Evolutionary conservation across 2,329 filamentous ascomycete genomes (phyloP).

Genomic region (Nigrospora osmanthi): DNA sequence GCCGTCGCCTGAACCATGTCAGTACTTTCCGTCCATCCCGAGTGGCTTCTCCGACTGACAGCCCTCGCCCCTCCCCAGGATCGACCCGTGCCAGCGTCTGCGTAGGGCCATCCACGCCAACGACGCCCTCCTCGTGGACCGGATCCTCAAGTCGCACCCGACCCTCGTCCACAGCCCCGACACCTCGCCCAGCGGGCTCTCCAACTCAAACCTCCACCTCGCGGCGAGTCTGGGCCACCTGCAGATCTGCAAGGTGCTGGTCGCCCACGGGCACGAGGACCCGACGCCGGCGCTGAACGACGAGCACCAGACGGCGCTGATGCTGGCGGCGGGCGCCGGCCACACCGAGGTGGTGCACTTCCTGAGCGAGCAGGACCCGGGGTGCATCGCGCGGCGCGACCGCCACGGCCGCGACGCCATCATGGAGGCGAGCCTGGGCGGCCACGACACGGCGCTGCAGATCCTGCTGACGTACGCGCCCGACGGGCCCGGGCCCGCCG

Average conservation of each 20-base stretch:
- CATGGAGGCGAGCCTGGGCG: slow-evolving; percentile 54
- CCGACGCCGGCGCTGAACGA: slow-evolving; percentile 70
- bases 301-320: slow-evolving; percentile 71
- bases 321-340: slow-evolving; percentile 64
- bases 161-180: slow-evolving; percentile 72
- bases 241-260: slow-evolving; percentile 60
- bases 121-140: slow-evolving; percentile 62
- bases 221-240: slow-evolving; percentile 66
- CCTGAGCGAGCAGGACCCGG: slow-evolving; percentile 56
- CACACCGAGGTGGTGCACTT: slow-evolving; percentile 69
- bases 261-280: slow-evolving; percentile 69
- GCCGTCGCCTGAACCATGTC: too few species aligned
- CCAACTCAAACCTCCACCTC: slow-evolving; percentile 79
- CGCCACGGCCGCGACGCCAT: slow-evolving; percentile 63
- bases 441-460: slow-evolving; percentile 58
- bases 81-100: slow-evolving; percentile 68
- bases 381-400: slow-evolving; percentile 58
- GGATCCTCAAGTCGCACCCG: slow-evolving; percentile 69
- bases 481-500: slow-evolving; percentile 41
- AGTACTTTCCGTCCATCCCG: too few species aligned
- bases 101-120: slow-evolving; percentile 75
- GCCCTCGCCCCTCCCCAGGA: slow-evolving; percentile 38
- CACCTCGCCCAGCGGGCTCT: slow-evolving; percentile 55
- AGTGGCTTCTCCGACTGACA: neutral
- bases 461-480: slow-evolving; percentile 55